Conservation (phyloP, 805 yeast species). For the Maudiozyma turicensis region DNA sequence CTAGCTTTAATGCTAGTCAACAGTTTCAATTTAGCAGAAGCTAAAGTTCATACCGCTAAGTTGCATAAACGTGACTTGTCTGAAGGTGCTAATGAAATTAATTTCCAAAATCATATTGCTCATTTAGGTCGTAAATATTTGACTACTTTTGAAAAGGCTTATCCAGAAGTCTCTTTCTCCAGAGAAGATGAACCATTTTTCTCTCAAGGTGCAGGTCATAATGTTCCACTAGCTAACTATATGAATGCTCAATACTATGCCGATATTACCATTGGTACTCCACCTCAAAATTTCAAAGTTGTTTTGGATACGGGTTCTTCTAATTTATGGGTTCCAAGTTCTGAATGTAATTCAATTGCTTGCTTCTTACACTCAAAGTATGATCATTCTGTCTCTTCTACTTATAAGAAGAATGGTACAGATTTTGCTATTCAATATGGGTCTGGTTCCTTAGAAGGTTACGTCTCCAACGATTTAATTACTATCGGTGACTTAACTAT, state of each 20-base stretch:
- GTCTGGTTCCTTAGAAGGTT: slow-evolving; percentile 88
- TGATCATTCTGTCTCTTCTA: slow-evolving; percentile 70
- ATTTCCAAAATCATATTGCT: slow-evolving; percentile 43
- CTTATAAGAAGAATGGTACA: slow-evolving; percentile 81
- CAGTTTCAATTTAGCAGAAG: slow-evolving; percentile 30
- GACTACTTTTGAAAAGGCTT: slow-evolving; percentile 36
- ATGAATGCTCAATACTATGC: slow-evolving; percentile 94
- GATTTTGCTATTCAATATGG: slow-evolving; percentile 84
- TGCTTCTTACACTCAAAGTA: slow-evolving; percentile 91
- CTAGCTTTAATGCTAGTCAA: slow-evolving; percentile 22
- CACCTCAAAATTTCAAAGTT: slow-evolving; percentile 88
- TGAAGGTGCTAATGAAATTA: slow-evolving; percentile 39
- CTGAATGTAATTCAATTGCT: slow-evolving; percentile 85
- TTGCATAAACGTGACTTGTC: slow-evolving; percentile 46
- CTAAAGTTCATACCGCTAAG: slow-evolving; percentile 45
- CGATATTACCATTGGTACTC: slow-evolving; percentile 85
- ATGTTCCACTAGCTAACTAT: slow-evolving; percentile 84
- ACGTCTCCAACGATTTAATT: slow-evolving; percentile 76
- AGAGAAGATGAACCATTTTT: slow-evolving; percentile 17
- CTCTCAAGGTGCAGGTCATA: slow-evolving; percentile 38
- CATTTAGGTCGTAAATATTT: slow-evolving; percentile 56
- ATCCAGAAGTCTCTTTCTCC: slow-evolving; percentile 32
- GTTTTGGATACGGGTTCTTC: slow-evolving; percentile 94
- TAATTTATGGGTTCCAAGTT: slow-evolving; percentile 92
- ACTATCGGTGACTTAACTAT: slow-evolving; percentile 68